phyloP scores from a whole-genome alignment of 768 basidiomycete genomes.

The Tulasnella sp. region DNA sequence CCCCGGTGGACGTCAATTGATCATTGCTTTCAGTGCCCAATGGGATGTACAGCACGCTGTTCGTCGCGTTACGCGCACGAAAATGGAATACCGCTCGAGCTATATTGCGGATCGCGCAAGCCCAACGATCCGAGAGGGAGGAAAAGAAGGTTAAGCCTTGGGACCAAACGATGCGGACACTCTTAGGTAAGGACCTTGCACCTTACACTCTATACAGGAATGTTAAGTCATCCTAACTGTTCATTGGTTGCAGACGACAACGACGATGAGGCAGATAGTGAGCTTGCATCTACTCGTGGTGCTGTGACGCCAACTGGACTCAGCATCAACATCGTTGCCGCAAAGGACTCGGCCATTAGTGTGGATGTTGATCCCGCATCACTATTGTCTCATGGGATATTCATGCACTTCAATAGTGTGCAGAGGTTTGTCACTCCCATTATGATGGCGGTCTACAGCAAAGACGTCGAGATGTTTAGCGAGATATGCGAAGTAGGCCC shows the following conservation, averaged over 20 bases:
- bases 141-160: conserved; percentile 18
- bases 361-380: conserved; percentile 31
- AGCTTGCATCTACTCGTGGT: conserved; percentile 22
- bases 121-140: conserved; percentile 40
- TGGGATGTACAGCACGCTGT: conserved; percentile 33
- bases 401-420: conserved; percentile 26
- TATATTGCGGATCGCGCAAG: conserved; percentile 44
- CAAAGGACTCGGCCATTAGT: conserved; percentile 36
- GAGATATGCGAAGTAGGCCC: conserved; percentile 4
- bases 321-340: conserved; percentile 45
- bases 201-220: too few species aligned
- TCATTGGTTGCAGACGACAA: too few species aligned
- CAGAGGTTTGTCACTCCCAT: conserved; percentile 26
- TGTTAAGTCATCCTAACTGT: too few species aligned
- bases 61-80: conserved; percentile 38
- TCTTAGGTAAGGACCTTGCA: too few species aligned
- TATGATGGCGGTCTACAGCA: background rate
- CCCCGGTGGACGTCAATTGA: too few species aligned
- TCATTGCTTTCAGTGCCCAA: background rate
- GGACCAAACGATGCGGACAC: too few species aligned
- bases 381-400: conserved; percentile 27
- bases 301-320: conserved; percentile 25
- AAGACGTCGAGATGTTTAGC: background rate
- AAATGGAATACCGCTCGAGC: conserved; percentile 50
- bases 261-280: conserved; percentile 34